These are phyloP conservation scores for Odonthalia washingtoniensis DNA, from an alignment of 31 red algal genomes.

Conservation along the genomic window DNA sequence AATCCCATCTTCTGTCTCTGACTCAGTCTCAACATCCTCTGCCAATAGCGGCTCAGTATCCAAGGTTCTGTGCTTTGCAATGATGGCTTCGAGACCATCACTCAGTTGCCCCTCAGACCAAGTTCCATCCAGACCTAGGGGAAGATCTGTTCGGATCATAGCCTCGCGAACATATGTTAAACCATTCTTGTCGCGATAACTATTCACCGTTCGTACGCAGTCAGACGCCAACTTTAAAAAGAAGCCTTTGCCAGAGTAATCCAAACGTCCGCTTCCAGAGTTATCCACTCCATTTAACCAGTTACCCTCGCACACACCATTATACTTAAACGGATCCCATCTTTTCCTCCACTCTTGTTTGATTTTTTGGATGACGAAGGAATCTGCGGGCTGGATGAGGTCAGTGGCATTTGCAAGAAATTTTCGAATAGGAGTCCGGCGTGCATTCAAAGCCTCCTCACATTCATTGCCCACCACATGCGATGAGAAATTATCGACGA, in stretches of 20 bases:
- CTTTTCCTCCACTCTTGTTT: slow-evolving; percentile 20
- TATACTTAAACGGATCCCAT: too few species aligned
- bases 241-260: not conserved
- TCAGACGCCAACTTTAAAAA: not conserved
- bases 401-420: slow-evolving; percentile 32
- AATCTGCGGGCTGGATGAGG: slow-evolving; percentile 40
- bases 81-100: not conserved
- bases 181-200: not conserved
- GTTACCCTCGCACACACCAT: too few species aligned
- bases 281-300: too few species aligned
- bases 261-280: not conserved
- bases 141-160: not conserved
- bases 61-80: not conserved
- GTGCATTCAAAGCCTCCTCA: not conserved
- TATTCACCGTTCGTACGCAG: not conserved
- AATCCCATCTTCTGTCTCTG: too few species aligned
- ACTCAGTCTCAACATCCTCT: not conserved
- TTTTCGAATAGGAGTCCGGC: slow-evolving; percentile 7
- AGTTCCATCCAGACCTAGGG: not conserved
- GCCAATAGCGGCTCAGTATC: not conserved
- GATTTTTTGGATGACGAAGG: slow-evolving; percentile 58
- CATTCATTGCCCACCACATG: not conserved
- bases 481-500: slow-evolving; percentile 32
- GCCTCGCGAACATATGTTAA: not conserved
- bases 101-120: not conserved